These are phyloP conservation scores for Spathaspora hagerdaliae DNA, from an alignment of 805 yeast genomes.

Conservation along the genomic window DNA sequence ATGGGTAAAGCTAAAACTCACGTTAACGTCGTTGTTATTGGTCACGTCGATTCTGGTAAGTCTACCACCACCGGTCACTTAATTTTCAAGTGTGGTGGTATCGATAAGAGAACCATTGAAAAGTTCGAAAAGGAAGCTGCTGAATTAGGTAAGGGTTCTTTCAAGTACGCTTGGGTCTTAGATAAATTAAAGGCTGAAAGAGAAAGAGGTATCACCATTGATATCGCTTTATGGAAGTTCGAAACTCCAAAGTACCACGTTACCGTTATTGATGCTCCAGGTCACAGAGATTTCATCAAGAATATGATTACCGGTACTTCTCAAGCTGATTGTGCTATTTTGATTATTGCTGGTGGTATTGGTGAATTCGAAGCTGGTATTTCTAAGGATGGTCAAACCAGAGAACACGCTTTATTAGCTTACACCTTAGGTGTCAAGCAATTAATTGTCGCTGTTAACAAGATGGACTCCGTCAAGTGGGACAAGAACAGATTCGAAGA, in stretches of 20 bases:
- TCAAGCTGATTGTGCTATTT: conserved; percentile 89
- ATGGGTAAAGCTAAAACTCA: conserved; percentile 96
- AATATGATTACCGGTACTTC: conserved; percentile 95
- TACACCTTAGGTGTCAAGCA: conserved; percentile 85
- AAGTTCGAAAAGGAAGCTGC: conserved; percentile 98
- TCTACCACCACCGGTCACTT: conserved; percentile 99
- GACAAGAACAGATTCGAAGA: conserved; percentile 75
- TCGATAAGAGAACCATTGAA: conserved; percentile 97
- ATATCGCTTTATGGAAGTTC: conserved; percentile 89
- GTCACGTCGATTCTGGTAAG: conserved; percentile 96
- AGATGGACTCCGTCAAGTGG: conserved; percentile 94
- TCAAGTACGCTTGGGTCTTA: conserved; percentile 96
- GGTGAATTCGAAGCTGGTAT: conserved; percentile 97
- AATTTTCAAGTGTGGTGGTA: conserved; percentile 99
- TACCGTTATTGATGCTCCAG: conserved; percentile 93
- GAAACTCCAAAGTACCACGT: conserved; percentile 87
- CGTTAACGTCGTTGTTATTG: conserved; percentile 99
- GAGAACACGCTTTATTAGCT: conserved; percentile 91
- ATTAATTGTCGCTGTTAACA: conserved; percentile 87
- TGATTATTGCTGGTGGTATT: conserved; percentile 87
- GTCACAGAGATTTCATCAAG: conserved; percentile 95
- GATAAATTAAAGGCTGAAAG: conserved; percentile 95
- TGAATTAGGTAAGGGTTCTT: conserved; percentile 94
- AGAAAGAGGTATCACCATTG: conserved; percentile 96
- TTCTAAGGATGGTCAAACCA: conserved; percentile 92